Base-by-base conservation (phyloP, 208 protist genomes). In the Trypanosoma boissoni region DNA sequence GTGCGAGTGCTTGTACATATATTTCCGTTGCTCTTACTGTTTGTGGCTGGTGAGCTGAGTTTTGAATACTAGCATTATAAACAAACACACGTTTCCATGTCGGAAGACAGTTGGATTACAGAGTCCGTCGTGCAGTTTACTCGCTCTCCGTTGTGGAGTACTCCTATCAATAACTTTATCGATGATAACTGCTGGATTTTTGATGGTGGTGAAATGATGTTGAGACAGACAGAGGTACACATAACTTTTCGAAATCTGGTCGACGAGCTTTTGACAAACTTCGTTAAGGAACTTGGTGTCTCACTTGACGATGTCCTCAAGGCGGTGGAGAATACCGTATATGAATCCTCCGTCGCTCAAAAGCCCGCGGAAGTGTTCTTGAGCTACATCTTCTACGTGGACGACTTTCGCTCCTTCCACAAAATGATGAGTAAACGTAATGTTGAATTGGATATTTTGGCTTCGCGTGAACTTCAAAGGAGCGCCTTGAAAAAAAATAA, bases 171-270 rank as follows among this genome's bases (percentile, higher is more conserved):
- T 31, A 80, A 90, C 64, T 97, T 96, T 75, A 68, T 96, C 24
- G 93, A 97, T 61, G 91, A 96, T 6, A 84, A 95, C 67, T 97
- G 93, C 73, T 79, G 64, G 34, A 24, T 95, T 2, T 97, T 97
- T 55, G 78, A 81, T 18, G 89, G 96, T 37, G 69, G 64, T 3
- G 92, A 96, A 51, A 92, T 96, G 81, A 92, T 89, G 67, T 50
- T 97, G 3, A 85, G 94, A 65, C 91, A 95, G 75, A 96, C 83
- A 0, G 58, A 70, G 1, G 69, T 96, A 34, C 86, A 96, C 72
- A 58, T 86, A 16, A 53, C 84, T 42, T 97, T 96, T 60, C 57
- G 74, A 9, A 55, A 78, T 18, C 77, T 97, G 3, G 76, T 95
- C 12, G 93, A 97, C 53, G 41, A 62, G 4, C 74, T 97, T 31